Percentiles rank a stretch among this genome's conserved stretches.
Conservation (phyloP, 2,329 filamentous ascomycete species). For the Aspergillaceae sp. region DNA sequence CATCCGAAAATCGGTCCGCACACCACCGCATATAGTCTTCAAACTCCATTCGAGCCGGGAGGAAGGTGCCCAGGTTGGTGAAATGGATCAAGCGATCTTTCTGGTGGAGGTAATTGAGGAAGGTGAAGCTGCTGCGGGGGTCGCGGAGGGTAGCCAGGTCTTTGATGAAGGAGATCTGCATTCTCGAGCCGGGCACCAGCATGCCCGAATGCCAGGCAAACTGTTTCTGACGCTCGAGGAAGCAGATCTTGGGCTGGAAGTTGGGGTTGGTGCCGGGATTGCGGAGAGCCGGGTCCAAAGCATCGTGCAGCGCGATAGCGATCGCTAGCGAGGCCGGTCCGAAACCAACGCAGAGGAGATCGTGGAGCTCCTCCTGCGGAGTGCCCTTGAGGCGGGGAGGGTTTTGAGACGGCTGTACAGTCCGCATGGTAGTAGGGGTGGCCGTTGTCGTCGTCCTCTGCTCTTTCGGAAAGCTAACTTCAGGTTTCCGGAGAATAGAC, state of each 20-base stretch:
- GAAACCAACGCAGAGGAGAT: slow-evolving; percentile 86
- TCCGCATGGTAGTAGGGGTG: slow-evolving; percentile 12
- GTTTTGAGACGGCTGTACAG: slow-evolving; percentile 11
- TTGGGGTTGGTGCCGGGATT: slow-evolving; percentile 30
- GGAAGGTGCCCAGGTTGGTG: slow-evolving; percentile 80
- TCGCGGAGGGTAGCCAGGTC: slow-evolving; percentile 85
- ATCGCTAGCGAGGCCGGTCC: slow-evolving; percentile 85
- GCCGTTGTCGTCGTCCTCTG: background rate
- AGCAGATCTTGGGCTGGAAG: slow-evolving; percentile 62
- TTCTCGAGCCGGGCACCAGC: slow-evolving; percentile 84
- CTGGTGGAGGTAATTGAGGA: slow-evolving; percentile 83
- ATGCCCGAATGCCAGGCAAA: slow-evolving; percentile 96
- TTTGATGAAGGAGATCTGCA: slow-evolving; percentile 98
- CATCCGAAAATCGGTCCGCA: slow-evolving; percentile 63
- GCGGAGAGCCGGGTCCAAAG: slow-evolving; percentile 45
- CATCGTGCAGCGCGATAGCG: slow-evolving; percentile 79
- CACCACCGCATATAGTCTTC: slow-evolving; percentile 96
- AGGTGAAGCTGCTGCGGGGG: slow-evolving; percentile 85
- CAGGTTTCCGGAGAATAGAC: slow-evolving; percentile 14
- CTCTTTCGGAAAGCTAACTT: slow-evolving; percentile 18
- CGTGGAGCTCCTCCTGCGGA: slow-evolving; percentile 58
- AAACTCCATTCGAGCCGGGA: slow-evolving; percentile 79
- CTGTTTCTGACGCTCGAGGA: slow-evolving; percentile 72
- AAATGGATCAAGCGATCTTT: slow-evolving; percentile 80
- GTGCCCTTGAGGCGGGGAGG: slow-evolving; percentile 45